Conservation (phyloP, 2,329 filamentous ascomycete species). For the Aureobasidium namibiae region DNA sequence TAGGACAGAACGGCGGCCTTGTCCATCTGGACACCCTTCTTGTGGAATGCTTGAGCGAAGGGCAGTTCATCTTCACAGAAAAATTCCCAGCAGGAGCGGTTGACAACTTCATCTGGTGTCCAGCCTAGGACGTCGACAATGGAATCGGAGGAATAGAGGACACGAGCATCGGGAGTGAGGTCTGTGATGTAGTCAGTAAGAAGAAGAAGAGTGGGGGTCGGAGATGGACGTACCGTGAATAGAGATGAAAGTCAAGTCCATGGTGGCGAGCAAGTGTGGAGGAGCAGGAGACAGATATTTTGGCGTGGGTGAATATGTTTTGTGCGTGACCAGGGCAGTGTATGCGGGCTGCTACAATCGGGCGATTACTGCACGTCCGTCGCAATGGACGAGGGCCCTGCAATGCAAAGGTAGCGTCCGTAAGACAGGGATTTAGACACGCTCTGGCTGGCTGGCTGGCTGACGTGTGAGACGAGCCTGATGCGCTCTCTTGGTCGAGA, state of each 20-base stretch:
- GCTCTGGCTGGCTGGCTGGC: neutral
- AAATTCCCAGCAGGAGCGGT: conserved; percentile 74
- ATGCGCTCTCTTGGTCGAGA: neutral
- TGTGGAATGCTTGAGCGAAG: conserved; percentile 64
- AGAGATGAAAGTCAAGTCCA: conserved; percentile 65
- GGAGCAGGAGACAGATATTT: neutral
- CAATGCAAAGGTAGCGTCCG: neutral
- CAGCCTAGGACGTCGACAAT: conserved; percentile 78
- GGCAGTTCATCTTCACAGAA: conserved; percentile 77
- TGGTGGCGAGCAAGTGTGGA: neutral
- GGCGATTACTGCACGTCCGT: neutral
- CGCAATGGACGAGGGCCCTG: neutral
- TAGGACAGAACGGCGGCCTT: conserved; percentile 81
- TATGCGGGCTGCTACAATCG: conserved; percentile 4
- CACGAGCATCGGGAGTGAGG: conserved; percentile 64
- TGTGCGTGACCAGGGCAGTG: neutral
- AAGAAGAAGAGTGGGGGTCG: neutral
- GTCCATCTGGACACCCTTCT: conserved; percentile 65
- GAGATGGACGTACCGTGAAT: conserved; percentile 60
- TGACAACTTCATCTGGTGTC: conserved; percentile 64
- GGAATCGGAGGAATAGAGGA: conserved; percentile 77
- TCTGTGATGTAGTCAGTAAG: conserved; percentile 40
- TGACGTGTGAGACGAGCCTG: neutral
- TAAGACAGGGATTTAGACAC: neutral
- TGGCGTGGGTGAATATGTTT: neutral